Evolutionary conservation across 768 basidiomycete species (phyloP).

Genomic region (Leccinum variicolor): DNA sequence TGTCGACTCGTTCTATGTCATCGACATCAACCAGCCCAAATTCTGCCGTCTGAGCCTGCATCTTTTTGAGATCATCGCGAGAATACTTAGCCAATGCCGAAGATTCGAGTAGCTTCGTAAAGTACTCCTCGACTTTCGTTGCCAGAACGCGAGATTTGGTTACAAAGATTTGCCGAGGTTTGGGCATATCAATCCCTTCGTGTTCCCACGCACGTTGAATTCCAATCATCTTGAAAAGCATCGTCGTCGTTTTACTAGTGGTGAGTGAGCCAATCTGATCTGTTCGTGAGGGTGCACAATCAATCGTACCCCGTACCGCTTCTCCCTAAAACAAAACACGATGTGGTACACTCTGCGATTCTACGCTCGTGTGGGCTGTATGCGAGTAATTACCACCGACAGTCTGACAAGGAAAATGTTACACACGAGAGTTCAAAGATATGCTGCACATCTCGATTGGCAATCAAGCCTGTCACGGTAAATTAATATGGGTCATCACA

Average conservation of each 20-base stretch:
- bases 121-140: conserved; percentile 69
- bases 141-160: conserved; percentile 68
- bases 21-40: conserved; percentile 32
- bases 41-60: conserved; percentile 19
- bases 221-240: conserved; percentile 73
- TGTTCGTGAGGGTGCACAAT: neutral
- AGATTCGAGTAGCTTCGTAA: conserved; percentile 46
- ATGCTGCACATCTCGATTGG: conserved; percentile 23
- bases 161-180: conserved; percentile 68
- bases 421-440: conserved; percentile 27
- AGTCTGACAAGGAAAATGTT: neutral
- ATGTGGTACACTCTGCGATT: conserved; percentile 56
- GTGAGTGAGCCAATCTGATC: neutral
- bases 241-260: conserved; percentile 68
- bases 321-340: conserved; percentile 65
- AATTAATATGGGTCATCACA: neutral
- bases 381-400: conserved; percentile 6
- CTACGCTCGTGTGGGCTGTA: conserved; percentile 45
- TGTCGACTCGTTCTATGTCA: conserved; percentile 24
- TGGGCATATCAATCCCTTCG: conserved; percentile 30
- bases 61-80: conserved; percentile 36
- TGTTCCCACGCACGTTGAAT: conserved; percentile 56
- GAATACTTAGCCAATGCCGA: conserved; percentile 36
- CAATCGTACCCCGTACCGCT: conserved; percentile 66
- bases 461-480: conserved; percentile 18